Percentiles rank a stretch among this genome's conserved stretches.
Conservation (phyloP, 2,329 filamentous ascomycete genomes). For the Neonectria punicea region DNA sequence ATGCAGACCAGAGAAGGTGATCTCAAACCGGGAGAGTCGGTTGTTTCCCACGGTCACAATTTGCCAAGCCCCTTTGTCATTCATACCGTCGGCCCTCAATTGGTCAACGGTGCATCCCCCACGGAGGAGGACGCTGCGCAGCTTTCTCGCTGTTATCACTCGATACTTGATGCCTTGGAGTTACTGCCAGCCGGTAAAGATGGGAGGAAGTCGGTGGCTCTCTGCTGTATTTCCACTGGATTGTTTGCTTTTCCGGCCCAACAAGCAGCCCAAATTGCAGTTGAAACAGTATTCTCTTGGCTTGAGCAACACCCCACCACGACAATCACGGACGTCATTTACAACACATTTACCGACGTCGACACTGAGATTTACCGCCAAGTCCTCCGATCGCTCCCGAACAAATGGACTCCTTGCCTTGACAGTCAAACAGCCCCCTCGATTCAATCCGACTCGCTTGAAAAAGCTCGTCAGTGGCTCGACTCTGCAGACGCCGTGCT, state of each 20-base stretch:
- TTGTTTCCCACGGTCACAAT: conserved; percentile 27
- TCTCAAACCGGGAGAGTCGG: conserved; percentile 22
- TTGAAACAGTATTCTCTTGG: conserved; percentile 21
- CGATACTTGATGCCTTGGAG: conserved; percentile 23
- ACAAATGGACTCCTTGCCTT: rapidly evolving
- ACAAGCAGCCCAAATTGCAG: conserved; percentile 32
- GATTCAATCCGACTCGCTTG: neutral
- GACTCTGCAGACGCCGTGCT: conserved; percentile 33
- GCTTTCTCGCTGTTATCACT: conserved; percentile 29
- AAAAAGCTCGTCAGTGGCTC: conserved; percentile 26
- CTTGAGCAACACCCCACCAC: conserved; percentile 19
- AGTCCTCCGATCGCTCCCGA: neutral
- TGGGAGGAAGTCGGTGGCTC: conserved; percentile 25
- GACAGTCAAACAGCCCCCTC: neutral
- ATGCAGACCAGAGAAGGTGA: conserved; percentile 19
- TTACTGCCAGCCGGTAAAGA: neutral
- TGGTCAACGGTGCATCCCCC: conserved; percentile 7
- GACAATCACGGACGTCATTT: conserved; percentile 33
- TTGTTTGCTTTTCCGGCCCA: conserved; percentile 36
- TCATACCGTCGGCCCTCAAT: conserved; percentile 35
- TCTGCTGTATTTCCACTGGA: conserved; percentile 38
- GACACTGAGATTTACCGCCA: conserved; percentile 28
- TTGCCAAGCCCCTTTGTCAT: conserved; percentile 25
- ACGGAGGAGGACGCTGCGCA: neutral
- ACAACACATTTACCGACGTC: conserved; percentile 34